These are phyloP conservation scores for Sinapis alba DNA, from an alignment of 441 rosid species.

Conservation along the genomic window DNA sequence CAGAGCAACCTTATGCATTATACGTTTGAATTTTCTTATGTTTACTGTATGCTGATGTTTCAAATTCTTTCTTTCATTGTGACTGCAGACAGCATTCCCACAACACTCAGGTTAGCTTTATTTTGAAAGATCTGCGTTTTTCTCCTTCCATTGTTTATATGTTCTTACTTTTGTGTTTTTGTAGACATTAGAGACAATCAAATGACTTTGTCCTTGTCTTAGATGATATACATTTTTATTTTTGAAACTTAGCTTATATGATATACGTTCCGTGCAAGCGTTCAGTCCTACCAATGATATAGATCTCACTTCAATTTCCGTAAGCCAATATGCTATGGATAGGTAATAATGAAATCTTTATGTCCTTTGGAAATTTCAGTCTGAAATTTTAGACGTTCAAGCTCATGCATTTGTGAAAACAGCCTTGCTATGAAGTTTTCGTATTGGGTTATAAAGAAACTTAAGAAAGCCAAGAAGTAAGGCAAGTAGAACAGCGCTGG, in stretches of 20 bases:
- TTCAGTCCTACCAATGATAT: not conserved
- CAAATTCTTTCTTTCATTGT: not conserved
- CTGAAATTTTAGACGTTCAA: not conserved
- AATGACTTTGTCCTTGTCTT: not conserved
- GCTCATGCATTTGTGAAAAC: not conserved
- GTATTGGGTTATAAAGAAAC: not conserved
- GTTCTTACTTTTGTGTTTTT: not conserved
- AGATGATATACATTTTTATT: not conserved
- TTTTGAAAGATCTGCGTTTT: not conserved
- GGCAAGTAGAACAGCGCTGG: not conserved
- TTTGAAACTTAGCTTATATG: too few species aligned
- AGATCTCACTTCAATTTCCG: not conserved
- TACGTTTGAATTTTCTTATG: not conserved
- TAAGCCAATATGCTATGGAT: not conserved
- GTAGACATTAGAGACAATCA: not conserved
- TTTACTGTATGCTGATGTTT: not conserved
- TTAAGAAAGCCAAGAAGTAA: not conserved
- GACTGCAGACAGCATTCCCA: conserved; percentile 62
- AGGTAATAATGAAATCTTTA: not conserved
- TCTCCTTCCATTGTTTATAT: not conserved
- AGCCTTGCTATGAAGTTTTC: not conserved
- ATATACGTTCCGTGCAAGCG: not conserved
- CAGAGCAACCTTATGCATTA: conserved; percentile 1
- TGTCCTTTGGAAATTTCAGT: not conserved
- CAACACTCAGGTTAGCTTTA: not conserved